Conservation (phyloP, 1,139 yeast species). For the Taphrina betulina region DNA sequence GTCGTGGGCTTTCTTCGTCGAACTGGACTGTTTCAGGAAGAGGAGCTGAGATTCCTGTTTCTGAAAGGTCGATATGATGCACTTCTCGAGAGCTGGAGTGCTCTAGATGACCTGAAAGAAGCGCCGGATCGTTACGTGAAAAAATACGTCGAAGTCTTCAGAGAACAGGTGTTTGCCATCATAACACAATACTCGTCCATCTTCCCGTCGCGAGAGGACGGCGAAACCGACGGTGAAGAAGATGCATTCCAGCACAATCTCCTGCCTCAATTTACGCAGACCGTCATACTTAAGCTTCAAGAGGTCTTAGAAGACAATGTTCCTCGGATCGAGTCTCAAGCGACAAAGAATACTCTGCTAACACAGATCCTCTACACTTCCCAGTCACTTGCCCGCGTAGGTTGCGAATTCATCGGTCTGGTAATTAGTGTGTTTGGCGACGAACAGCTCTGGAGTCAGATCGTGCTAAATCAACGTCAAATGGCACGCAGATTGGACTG, state of each 20-base stretch:
- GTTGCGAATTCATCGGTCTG: conserved; percentile 60
- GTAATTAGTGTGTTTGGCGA: conserved; percentile 37
- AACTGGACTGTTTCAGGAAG: conserved; percentile 42
- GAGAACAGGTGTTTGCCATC: conserved; percentile 78
- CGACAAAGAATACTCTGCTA: conserved; percentile 61
- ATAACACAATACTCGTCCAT: conserved; percentile 65
- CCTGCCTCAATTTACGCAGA: conserved; percentile 49
- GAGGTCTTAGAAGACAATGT: conserved; percentile 45
- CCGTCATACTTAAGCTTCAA: conserved; percentile 46
- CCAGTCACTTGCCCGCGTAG: conserved; percentile 67
- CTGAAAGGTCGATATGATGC: conserved; percentile 45
- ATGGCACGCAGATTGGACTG: conserved; percentile 24
- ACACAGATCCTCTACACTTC: conserved; percentile 75
- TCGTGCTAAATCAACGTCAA: conserved; percentile 24
- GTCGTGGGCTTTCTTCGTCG: conserved; percentile 73
- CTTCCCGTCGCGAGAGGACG: conserved; percentile 47
- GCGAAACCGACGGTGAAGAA: conserved; percentile 24
- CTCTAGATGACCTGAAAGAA: conserved; percentile 54
- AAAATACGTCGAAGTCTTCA: conserved; percentile 72
- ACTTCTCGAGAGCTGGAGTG: conserved; percentile 51
- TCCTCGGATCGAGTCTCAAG: conserved; percentile 48
- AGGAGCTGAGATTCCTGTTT: conserved; percentile 44
- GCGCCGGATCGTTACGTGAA: conserved; percentile 67
- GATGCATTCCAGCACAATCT: conserved; percentile 43
- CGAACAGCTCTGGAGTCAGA: conserved; percentile 22